Percentiles rank a stretch among this genome's conserved stretches.
Conservation (phyloP, 371 early-diverging fungal genomes). For the Neoconidiobolus thromboides region DNA sequence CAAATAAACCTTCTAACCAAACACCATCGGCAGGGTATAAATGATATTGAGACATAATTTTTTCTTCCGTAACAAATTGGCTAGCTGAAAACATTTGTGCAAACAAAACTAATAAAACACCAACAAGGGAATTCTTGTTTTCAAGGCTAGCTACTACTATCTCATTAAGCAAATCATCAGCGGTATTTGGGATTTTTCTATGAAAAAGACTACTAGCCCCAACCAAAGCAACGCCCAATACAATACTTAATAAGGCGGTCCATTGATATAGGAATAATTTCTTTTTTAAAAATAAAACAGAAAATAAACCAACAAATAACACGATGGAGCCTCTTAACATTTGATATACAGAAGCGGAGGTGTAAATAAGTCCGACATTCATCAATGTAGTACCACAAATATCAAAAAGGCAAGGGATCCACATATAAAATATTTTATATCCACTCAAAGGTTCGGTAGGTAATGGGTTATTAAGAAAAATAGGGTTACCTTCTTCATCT, state of each 20-base stretch:
- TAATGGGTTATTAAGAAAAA: not conserved
- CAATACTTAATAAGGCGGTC: conserved; percentile 58
- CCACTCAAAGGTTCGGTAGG: conserved; percentile 2
- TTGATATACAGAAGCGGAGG: conserved; percentile 85
- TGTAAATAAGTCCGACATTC: conserved; percentile 84
- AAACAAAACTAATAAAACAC: conserved; percentile 61
- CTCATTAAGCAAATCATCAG: conserved; percentile 12
- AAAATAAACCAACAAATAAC: conserved; percentile 76
- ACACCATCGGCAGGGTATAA: conserved; percentile 76
- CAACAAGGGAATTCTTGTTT: conserved; percentile 23
- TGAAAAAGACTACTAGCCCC: conserved; percentile 49
- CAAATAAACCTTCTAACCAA: conserved; percentile 84
- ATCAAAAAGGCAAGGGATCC: conserved; percentile 84
- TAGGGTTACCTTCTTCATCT: not conserved
- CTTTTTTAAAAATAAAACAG: conserved; percentile 61
- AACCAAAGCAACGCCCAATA: conserved; percentile 66
- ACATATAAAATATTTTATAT: conserved; percentile 30
- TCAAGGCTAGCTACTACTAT: not conserved
- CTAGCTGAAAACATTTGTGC: conserved; percentile 85
- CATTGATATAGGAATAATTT: conserved; percentile 58
- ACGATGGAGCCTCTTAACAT: conserved; percentile 93
- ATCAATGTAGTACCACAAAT: conserved; percentile 85
- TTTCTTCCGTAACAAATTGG: conserved; percentile 90
- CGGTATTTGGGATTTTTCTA: conserved; percentile 4
- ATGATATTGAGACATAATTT: conserved; percentile 56